Base-by-base conservation (phyloP, 176 grass and related monocot genomes). In the Thalia dealbata region DNA sequence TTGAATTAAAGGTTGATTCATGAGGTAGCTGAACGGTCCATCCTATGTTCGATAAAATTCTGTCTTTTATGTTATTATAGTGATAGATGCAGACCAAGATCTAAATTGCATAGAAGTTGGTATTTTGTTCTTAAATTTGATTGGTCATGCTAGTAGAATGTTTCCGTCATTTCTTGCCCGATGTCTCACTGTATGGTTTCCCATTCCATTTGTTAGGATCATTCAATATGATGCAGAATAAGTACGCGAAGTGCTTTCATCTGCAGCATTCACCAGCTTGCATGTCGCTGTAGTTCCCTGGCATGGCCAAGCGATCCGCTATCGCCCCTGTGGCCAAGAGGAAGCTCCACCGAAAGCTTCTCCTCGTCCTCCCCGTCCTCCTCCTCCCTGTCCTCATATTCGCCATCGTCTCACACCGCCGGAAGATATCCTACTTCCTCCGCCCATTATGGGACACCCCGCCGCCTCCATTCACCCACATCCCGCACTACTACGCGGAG, bases 391-490 rank as follows among this genome's bases (percentile, higher is more conserved):
- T 82, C 30, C 21, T 84, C 73, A 29, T 50, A 16, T 35, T 75
- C 11, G 46, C 48, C 18, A 27, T 78, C 70, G 56, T 75, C 63
- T 74, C 58, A 50, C 76, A 78, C 29, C 35, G 48, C 74, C 74
- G 6, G 6, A 61, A 81, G 61, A 69, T 86, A 52, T 67, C 95
- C 71, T 97, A 97, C 85, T 70, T 97, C 54, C 78, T 97, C 61
- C 78, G 87, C n/a, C 90, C 95, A 2, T 76, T 97, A 30, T 97
- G 95, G 95, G 95, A 97, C 66, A 84, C 74, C 1, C 85, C 95
- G 7, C 95, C 95, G 1, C 81, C 19, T 32, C 87, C 95, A 41
- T 97, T 97, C 81, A 51, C 66, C 82, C 79, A 75, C 64, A 75
- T 97, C 24, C 90, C 95, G 0, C 95, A 97, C 80, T 97, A 86